These are phyloP conservation scores for Davidsoniella eucalypti DNA, from an alignment of 2,329 filamentous ascomycete genomes.

Conservation along the genomic window DNA sequence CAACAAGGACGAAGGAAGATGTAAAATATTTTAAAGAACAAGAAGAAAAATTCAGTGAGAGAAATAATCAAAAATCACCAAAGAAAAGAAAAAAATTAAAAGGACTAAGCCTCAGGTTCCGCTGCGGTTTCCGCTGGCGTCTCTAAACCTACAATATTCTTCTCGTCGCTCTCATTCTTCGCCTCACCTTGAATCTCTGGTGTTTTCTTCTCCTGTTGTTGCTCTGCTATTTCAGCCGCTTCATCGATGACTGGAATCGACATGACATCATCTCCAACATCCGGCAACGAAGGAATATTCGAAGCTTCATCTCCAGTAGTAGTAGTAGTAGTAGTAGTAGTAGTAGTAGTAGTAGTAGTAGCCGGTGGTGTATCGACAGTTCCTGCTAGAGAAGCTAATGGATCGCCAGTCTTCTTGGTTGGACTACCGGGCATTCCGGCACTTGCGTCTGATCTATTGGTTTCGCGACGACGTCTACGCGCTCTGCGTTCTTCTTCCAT, in stretches of 20 bases:
- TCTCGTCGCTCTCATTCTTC: background rate
- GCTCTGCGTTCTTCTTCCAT: slow-evolving; percentile 63
- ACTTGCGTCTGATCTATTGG: slow-evolving; percentile 23
- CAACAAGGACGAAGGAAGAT: slow-evolving; percentile 2
- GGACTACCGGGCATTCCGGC: slow-evolving; percentile 13
- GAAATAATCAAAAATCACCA: background rate
- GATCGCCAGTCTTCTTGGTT: slow-evolving; percentile 14
- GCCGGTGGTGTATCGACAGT: background rate
- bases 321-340: too few relatives aligned
- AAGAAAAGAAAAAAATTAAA: background rate
- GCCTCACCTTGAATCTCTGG: background rate
- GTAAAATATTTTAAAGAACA: slow-evolving; percentile 3
- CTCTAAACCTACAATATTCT: too few relatives aligned
- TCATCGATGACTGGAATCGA: background rate
- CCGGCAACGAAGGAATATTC: background rate
- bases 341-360: slow-evolving; percentile 2
- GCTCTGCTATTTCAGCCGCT: background rate
- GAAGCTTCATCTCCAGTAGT: background rate
- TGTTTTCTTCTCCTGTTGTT: background rate
- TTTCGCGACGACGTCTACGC: slow-evolving; percentile 50
- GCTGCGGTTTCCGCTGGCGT: background rate
- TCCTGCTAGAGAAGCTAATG: background rate
- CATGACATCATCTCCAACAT: background rate
- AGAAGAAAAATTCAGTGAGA: background rate
- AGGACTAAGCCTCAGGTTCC: background rate